phyloP scores from a whole-genome alignment of 2,329 filamentous ascomycete species.

The Fusarium decemcellulare region DNA sequence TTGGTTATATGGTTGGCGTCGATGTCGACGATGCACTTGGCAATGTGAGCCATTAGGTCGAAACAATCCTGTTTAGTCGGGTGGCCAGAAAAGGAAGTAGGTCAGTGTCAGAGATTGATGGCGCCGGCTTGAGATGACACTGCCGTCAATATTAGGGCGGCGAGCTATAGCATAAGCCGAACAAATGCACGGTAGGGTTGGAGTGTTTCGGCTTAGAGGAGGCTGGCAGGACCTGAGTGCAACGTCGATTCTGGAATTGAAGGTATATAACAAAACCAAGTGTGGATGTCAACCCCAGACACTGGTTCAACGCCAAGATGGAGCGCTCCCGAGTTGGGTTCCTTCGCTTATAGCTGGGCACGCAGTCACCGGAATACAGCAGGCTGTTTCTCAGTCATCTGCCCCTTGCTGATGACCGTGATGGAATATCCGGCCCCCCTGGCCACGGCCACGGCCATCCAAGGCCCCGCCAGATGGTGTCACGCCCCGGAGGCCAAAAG shows the following conservation, averaged over 20 bases:
- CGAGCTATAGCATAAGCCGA: constrained; percentile 40
- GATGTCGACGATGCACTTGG: constrained; percentile 68
- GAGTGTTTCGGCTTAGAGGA: constrained; percentile 46
- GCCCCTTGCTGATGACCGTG: constrained; percentile 40
- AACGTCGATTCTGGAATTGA: constrained; percentile 42
- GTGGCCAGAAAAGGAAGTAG: constrained; percentile 40
- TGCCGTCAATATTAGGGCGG: constrained; percentile 37
- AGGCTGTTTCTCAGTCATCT: constrained; percentile 36
- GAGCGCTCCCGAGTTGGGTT: constrained; percentile 35
- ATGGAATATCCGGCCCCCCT: constrained; percentile 32
- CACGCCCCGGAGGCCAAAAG: constrained; percentile 33
- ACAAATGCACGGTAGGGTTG: constrained; percentile 39
- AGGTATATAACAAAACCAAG: constrained; percentile 45
- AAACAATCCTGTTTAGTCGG: constrained; percentile 39
- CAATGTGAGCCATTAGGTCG: constrained; percentile 73
- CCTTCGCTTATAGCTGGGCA: constrained; percentile 41
- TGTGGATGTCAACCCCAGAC: constrained; percentile 45
- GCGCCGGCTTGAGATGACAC: constrained; percentile 37
- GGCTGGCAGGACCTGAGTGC: constrained; percentile 31
- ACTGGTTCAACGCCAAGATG: constrained; percentile 41
- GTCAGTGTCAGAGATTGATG: constrained; percentile 45
- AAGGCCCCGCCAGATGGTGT: constrained; percentile 32
- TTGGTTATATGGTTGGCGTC: constrained; percentile 67
- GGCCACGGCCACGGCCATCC: constrained; percentile 24
- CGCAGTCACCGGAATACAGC: constrained; percentile 34